These are phyloP conservation scores for Leptomonas pyrrhocoris DNA, from an alignment of 208 protist species.

Conservation along the genomic window DNA sequence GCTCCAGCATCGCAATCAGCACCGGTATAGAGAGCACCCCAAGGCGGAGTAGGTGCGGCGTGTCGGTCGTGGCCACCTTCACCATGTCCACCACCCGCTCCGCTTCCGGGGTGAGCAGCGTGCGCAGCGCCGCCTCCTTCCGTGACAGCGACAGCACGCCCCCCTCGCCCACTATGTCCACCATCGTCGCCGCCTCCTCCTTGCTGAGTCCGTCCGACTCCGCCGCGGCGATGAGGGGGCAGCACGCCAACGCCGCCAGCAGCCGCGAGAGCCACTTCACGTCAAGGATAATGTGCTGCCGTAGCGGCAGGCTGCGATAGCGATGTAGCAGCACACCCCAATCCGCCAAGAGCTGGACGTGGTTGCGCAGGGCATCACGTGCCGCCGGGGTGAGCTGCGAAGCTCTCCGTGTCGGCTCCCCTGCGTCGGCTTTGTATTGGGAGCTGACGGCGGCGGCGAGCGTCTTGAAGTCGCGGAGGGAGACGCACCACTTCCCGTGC, in stretches of 20 bases:
- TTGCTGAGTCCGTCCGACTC: conserved; percentile 11
- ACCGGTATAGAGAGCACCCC: conserved; percentile 28
- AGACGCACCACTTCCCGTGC: conserved; percentile 61
- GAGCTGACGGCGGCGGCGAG: conserved; percentile 51
- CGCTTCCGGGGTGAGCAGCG: conserved; percentile 20
- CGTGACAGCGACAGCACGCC: background rate
- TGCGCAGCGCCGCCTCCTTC: conserved; percentile 18
- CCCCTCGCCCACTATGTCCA: conserved; percentile 6
- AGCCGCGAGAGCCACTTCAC: conserved; percentile 60
- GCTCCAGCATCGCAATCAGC: conserved; percentile 27
- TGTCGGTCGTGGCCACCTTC: conserved; percentile 37
- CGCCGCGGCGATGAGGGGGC: conserved; percentile 18
- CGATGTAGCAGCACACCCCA: conserved; percentile 71
- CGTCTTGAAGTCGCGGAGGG: conserved; percentile 60
- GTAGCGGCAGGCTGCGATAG: conserved; percentile 56
- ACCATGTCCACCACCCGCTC: conserved; percentile 22
- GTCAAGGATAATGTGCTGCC: conserved; percentile 62
- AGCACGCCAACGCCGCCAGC: conserved; percentile 36
- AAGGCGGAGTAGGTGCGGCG: conserved; percentile 31
- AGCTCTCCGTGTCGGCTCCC: background rate
- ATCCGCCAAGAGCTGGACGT: conserved; percentile 74
- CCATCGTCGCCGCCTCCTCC: background rate
- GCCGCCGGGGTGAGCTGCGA: background rate
- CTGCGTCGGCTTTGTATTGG: conserved; percentile 33
- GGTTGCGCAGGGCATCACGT: conserved; percentile 52